These are phyloP conservation scores for Laguncularia racemosa DNA, from an alignment of 345 rosid species.

Conservation along the genomic window DNA sequence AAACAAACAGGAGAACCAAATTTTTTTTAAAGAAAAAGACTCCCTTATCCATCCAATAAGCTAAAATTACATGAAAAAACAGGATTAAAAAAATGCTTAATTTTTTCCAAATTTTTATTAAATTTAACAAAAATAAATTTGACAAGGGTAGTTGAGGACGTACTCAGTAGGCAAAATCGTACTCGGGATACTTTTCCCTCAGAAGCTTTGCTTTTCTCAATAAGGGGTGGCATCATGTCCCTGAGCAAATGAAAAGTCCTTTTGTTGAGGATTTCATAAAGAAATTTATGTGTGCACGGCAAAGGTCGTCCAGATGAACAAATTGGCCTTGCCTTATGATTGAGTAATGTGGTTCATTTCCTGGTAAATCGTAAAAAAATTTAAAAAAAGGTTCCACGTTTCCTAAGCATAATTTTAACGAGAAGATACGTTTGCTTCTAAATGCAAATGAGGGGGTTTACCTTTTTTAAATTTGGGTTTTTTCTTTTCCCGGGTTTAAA, in stretches of 20 bases:
- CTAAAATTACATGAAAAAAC: too few relatives aligned
- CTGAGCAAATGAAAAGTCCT: slow-evolving; percentile 80
- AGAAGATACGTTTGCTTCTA: too few relatives aligned
- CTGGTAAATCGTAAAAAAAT: slow-evolving; percentile 22
- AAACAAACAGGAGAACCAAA: too few relatives aligned
- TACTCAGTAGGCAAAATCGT: slow-evolving; percentile 56
- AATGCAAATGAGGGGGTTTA: too few relatives aligned
- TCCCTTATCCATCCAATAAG: too few relatives aligned
- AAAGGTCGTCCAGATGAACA: slow-evolving; percentile 87
- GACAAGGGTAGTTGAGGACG: slow-evolving; percentile 3
- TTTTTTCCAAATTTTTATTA: too few relatives aligned
- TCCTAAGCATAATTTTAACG: too few relatives aligned
- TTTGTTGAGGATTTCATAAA: slow-evolving; percentile 52
- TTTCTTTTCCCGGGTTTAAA: too few relatives aligned
- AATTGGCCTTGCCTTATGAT: slow-evolving; percentile 79
- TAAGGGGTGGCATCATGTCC: slow-evolving; percentile 52
- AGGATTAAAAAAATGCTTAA: too few relatives aligned
- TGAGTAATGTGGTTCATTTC: slow-evolving; percentile 69
- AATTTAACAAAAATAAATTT: neutral
- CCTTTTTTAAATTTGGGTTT: too few relatives aligned
- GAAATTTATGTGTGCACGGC: slow-evolving; percentile 66
- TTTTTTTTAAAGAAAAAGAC: too few relatives aligned
- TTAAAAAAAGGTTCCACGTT: neutral
- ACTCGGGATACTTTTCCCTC: slow-evolving; percentile 51
- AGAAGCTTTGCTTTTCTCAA: slow-evolving; percentile 47